Percentiles rank a stretch among this genome's conserved stretches.
These are phyloP conservation scores for Pichia cactophila DNA, from an alignment of 1,139 yeast genomes.

Conservation along the genomic window DNA sequence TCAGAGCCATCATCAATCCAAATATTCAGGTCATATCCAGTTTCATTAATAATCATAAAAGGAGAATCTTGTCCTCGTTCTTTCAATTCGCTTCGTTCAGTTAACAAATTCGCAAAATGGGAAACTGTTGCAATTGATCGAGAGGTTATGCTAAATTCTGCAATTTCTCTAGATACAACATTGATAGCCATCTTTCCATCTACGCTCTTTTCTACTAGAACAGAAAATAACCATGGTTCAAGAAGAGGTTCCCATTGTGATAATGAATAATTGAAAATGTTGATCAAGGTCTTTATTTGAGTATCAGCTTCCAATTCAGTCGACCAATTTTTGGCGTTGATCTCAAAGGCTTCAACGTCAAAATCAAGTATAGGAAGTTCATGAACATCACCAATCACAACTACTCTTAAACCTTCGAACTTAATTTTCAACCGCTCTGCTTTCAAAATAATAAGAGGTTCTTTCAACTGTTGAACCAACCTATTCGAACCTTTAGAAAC, in stretches of 20 bases:
- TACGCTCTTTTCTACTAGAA: conserved; percentile 52
- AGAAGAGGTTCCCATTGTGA: conserved; percentile 96
- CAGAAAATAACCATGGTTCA: conserved; percentile 80
- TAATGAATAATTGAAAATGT: conserved; percentile 82
- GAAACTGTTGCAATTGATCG: conserved; percentile 74
- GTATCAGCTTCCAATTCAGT: conserved; percentile 72
- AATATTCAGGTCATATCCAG: conserved; percentile 70
- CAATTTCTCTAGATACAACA: conserved; percentile 62
- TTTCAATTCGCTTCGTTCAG: conserved; percentile 42
- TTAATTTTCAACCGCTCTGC: conserved; percentile 69
- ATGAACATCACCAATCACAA: conserved; percentile 87
- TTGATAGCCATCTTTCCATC: conserved; percentile 48
- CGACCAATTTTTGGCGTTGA: conserved; percentile 81
- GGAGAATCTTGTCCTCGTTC: conserved; percentile 82
- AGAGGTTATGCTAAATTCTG: conserved; percentile 77
- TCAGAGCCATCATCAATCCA: conserved; percentile 51
- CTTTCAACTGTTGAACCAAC: conserved; percentile 4
- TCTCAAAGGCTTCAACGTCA: conserved; percentile 65
- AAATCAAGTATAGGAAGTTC: conserved; percentile 88
- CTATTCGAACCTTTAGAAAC: conserved; percentile 33
- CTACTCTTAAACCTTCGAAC: conserved; percentile 77
- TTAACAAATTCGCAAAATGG: conserved; percentile 52
- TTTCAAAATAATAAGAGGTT: conserved; percentile 40
- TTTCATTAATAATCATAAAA: conserved; percentile 70
- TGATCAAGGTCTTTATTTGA: conserved; percentile 60